Conservation (phyloP, 116 monocot species). For the Zostera marina region DNA sequence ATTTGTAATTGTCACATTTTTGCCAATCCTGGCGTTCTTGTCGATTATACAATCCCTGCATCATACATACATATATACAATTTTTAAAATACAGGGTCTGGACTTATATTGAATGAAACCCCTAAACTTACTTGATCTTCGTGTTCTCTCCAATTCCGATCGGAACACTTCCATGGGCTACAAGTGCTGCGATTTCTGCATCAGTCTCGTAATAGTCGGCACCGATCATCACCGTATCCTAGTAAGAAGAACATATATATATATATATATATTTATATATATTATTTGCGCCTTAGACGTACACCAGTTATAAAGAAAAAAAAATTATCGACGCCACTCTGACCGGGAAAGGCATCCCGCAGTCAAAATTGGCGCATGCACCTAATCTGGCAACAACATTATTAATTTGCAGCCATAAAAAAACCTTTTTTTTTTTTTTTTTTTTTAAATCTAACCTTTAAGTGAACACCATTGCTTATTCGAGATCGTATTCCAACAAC, state of each 20-base stretch:
- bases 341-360: too few relatives aligned
- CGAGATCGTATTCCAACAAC: slow-evolving; percentile 86
- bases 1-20: slow-evolving; percentile 66
- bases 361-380: too few relatives aligned
- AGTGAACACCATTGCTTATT: slow-evolving; percentile 49
- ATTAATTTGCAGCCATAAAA: too few relatives aligned
- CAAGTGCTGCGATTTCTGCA: slow-evolving; percentile 41
- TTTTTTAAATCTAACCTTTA: slow-evolving; percentile 48
- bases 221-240: slow-evolving; percentile 92
- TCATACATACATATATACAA: background rate
- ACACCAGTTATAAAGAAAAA: too few relatives aligned
- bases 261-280: too few relatives aligned
- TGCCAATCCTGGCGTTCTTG: slow-evolving; percentile 95
- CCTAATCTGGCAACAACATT: too few relatives aligned
- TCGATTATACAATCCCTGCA: slow-evolving; percentile 84
- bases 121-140: slow-evolving; percentile 40
- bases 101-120: too few relatives aligned
- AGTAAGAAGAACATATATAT: too few relatives aligned
- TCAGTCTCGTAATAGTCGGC: slow-evolving; percentile 93
- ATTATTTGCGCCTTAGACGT: too few relatives aligned
- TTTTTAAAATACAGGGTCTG: too few relatives aligned
- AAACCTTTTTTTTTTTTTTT: too few relatives aligned
- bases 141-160: slow-evolving; percentile 88
- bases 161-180: slow-evolving; percentile 79
- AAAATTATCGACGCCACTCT: too few relatives aligned